These are phyloP conservation scores for Colletotrichum brevisporum DNA, from an alignment of 2,329 filamentous ascomycete species.

Conservation along the genomic window DNA sequence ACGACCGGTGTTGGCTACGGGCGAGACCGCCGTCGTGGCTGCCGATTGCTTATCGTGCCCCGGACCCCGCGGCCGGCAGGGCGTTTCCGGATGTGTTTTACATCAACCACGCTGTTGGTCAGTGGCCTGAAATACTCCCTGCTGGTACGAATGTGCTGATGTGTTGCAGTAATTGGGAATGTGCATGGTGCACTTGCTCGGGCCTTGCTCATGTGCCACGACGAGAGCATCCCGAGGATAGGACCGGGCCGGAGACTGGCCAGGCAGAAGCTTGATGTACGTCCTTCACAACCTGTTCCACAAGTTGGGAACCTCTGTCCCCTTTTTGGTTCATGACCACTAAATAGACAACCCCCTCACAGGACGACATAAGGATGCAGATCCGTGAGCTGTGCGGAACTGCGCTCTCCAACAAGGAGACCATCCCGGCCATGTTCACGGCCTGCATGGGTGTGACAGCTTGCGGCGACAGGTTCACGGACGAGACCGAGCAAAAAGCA, in stretches of 20 bases:
- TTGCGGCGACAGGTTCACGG: slow-evolving; percentile 63
- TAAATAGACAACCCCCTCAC: slow-evolving; percentile 20
- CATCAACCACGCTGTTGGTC: slow-evolving; percentile 67
- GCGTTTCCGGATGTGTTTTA: slow-evolving; percentile 73
- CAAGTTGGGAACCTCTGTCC: too few relatives aligned
- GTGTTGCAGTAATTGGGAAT: slow-evolving; percentile 65
- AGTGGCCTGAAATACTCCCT: neutral
- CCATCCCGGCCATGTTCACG: slow-evolving; percentile 69
- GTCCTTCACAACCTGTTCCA: slow-evolving; percentile 33
- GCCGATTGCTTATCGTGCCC: slow-evolving; percentile 64
- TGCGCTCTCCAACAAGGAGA: slow-evolving; percentile 68
- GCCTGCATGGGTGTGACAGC: slow-evolving; percentile 67
- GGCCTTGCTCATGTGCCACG: slow-evolving; percentile 69
- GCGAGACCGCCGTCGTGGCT: slow-evolving; percentile 65
- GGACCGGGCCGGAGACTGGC: slow-evolving; percentile 54
- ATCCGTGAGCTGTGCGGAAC: slow-evolving; percentile 72
- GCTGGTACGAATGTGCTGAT: neutral
- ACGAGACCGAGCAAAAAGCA: slow-evolving; percentile 61
- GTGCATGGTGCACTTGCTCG: slow-evolving; percentile 72
- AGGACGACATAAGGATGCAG: slow-evolving; percentile 61
- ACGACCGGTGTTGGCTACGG: slow-evolving; percentile 61
- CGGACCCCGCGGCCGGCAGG: slow-evolving; percentile 48
- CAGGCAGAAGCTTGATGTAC: slow-evolving; percentile 55
- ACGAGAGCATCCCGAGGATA: slow-evolving; percentile 66
- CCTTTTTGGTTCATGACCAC: neutral